These are phyloP conservation scores for Bondarzewia mesenterica DNA, from an alignment of 1,284 basidiomycete species.

Conservation along the genomic window DNA sequence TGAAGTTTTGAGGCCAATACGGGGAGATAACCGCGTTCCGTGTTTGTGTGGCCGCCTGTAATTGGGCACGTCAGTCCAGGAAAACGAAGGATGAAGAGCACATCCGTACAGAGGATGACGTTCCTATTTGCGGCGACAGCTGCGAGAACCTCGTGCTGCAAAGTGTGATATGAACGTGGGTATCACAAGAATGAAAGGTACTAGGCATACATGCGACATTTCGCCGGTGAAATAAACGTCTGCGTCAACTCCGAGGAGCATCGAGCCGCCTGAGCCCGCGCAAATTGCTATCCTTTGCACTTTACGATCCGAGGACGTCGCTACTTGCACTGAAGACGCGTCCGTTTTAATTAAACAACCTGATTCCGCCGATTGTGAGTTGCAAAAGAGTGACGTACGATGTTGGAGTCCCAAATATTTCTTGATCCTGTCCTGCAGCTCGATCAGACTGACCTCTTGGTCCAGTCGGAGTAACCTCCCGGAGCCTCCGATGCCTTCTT, in stretches of 20 bases:
- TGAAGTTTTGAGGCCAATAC: conserved; percentile 55
- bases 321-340: conserved; percentile 67
- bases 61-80: neutral
- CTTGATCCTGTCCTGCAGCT: conserved; percentile 63
- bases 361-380: no score
- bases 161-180: conserved; percentile 8
- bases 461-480: conserved; percentile 62
- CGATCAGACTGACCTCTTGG: conserved; percentile 47
- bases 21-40: conserved; percentile 81
- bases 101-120: conserved; percentile 63
- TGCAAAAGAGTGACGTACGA: conserved; percentile 44
- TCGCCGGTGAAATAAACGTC: conserved; percentile 90
- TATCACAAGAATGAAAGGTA: conserved; percentile 5
- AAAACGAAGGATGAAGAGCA: conserved; percentile 3
- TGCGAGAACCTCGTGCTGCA: conserved; percentile 80
- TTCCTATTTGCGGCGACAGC: conserved; percentile 64
- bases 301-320: no score
- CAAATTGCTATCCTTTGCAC: conserved; percentile 65
- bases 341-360: no score
- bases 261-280: conserved; percentile 75
- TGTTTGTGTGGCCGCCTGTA: conserved; percentile 60
- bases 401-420: conserved; percentile 54
- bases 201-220: conserved; percentile 69
- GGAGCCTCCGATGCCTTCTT: conserved; percentile 39
- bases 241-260: conserved; percentile 62